These are phyloP conservation scores for Enterospora canceri DNA, from an alignment of 371 early-diverging fungal genomes.

Conservation along the genomic window DNA sequence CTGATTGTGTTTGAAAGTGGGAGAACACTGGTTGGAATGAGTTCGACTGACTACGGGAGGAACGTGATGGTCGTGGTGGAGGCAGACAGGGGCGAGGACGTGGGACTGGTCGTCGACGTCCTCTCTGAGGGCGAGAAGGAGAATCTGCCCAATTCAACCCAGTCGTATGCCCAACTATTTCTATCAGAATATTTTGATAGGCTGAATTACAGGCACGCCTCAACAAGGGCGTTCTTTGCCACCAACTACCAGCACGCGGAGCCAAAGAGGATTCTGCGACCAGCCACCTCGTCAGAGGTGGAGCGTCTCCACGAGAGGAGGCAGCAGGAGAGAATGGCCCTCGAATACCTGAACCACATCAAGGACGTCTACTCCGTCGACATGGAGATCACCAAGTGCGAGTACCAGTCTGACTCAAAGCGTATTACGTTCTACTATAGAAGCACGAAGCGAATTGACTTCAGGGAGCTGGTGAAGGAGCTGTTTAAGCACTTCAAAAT, in stretches of 20 bases:
- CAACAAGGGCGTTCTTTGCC: not conserved
- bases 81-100: conserved; percentile 58
- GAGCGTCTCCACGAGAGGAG: conserved; percentile 40
- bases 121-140: not conserved
- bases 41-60: conserved; percentile 9
- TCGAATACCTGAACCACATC: conserved; percentile 37
- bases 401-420: conserved; percentile 58
- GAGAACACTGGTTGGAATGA: conserved; percentile 32
- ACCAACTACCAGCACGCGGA: not conserved
- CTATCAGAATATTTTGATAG: too few relatives aligned
- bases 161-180: too few relatives aligned
- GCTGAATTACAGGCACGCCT: too few relatives aligned
- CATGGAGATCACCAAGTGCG: conserved; percentile 55
- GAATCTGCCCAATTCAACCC: too few relatives aligned
- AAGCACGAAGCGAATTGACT: conserved; percentile 68
- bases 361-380: conserved; percentile 29
- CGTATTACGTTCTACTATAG: conserved; percentile 56
- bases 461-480: conserved; percentile 87
- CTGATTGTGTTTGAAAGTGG: conserved; percentile 51
- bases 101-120: conserved; percentile 34
- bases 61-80: conserved; percentile 54
- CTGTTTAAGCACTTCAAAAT: conserved; percentile 93
- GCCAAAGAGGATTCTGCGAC: not conserved
- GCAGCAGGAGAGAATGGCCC: conserved; percentile 41
- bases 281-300: conserved; percentile 36